Percentiles rank a stretch among this genome's conserved stretches.
phyloP scores from a whole-genome alignment of 441 rosid genomes.

The Pelargonium fulgidum region DNA sequence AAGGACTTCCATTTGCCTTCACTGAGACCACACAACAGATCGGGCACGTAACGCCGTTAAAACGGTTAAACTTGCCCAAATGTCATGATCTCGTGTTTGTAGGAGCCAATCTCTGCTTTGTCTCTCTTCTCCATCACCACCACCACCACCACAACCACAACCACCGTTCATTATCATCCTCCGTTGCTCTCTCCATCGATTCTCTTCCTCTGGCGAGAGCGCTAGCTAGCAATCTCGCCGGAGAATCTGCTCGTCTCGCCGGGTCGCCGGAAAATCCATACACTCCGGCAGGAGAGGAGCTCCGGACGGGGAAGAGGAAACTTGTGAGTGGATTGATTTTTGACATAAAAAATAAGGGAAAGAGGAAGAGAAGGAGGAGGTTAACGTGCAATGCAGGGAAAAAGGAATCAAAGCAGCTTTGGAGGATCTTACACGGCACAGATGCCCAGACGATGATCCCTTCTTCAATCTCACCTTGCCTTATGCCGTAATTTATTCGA shows the following conservation, averaged over 20 bases:
- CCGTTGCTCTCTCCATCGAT: constrained; percentile 1
- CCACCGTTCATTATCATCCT: constrained; percentile 4
- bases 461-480: constrained; percentile 46
- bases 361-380: neutral
- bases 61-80: constrained; percentile 23
- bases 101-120: constrained; percentile 22
- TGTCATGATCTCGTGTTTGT: constrained; percentile 25
- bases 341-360: neutral
- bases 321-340: no score
- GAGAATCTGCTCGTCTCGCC: constrained; percentile 22
- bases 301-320: neutral
- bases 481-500: constrained; percentile 62
- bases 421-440: constrained; percentile 26
- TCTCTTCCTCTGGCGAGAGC: constrained; percentile 41
- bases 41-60: constrained; percentile 29
- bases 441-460: constrained; percentile 34
- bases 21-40: constrained; percentile 20
- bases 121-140: neutral
- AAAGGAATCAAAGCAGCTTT: constrained; percentile 32
- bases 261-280: no score
- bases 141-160: neutral
- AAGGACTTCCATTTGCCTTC: constrained; percentile 7
- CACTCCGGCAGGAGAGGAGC: neutral
- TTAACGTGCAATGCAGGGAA: constrained; percentile 42
- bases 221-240: constrained; percentile 32